These are phyloP conservation scores for Termitomyces eurrhizus DNA, from an alignment of 768 basidiomycete genomes.

Conservation along the genomic window DNA sequence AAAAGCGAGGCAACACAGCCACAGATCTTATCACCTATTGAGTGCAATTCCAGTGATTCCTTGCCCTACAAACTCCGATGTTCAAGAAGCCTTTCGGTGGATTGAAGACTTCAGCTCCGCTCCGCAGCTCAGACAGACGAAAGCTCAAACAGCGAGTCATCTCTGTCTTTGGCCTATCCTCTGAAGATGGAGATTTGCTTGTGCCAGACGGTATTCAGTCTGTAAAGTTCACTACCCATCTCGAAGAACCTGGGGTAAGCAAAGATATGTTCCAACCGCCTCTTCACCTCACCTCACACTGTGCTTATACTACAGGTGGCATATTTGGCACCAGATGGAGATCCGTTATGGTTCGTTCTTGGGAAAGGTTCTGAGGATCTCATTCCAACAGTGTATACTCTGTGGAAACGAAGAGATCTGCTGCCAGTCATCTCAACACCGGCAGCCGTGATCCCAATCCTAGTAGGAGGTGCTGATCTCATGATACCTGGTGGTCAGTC, in stretches of 20 bases:
- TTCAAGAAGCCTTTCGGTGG: conserved; percentile 76
- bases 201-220: conserved; percentile 72
- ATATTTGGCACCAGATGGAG: conserved; percentile 60
- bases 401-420: conserved; percentile 71
- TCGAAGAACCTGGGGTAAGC: conserved; percentile 60
- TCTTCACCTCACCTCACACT: background rate
- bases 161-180: conserved; percentile 38
- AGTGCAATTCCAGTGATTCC: background rate
- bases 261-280: background rate
- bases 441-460: conserved; percentile 61
- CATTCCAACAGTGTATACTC: conserved; percentile 77
- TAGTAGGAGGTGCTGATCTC: conserved; percentile 79
- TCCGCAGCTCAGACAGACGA: conserved; percentile 69
- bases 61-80: conserved; percentile 35
- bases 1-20: conserved; percentile 5
- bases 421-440: conserved; percentile 74
- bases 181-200: conserved; percentile 62
- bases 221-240: conserved; percentile 64
- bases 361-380: conserved; percentile 66
- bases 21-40: conserved; percentile 14
- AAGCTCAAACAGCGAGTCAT: conserved; percentile 63
- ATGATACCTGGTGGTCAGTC: conserved; percentile 83
- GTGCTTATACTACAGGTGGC: conserved; percentile 40
- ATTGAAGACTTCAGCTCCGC: conserved; percentile 71
- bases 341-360: conserved; percentile 76